Conservation (phyloP, 139 green algal genomes). For the Chlorella sp. region DNA sequence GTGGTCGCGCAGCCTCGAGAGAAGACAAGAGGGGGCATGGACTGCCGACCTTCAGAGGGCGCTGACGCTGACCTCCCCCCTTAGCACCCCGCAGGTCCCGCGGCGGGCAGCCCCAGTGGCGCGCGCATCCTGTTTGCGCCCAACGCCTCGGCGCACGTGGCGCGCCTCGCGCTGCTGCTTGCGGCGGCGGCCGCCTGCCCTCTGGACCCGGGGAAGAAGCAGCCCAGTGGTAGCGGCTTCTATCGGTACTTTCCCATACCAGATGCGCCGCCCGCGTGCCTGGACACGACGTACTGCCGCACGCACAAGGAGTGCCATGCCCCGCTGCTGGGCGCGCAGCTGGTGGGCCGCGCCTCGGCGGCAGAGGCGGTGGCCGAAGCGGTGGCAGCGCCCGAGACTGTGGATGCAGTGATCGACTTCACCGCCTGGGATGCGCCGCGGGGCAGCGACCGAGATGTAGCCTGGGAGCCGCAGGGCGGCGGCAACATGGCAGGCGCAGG, state of each 20-base stretch:
- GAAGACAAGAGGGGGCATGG: too few species aligned
- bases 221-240: constrained; percentile 46
- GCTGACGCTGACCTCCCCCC: too few species aligned
- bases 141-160: constrained; percentile 45
- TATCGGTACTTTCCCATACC: constrained; percentile 48
- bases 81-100: constrained; percentile 51
- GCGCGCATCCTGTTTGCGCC: constrained; percentile 49
- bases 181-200: constrained; percentile 63
- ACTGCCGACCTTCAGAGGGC: too few species aligned
- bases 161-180: constrained; percentile 33
- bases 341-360: constrained; percentile 9
- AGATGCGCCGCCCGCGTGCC: constrained; percentile 19
- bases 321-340: constrained; percentile 31
- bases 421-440: background rate
- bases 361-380: constrained; percentile 26
- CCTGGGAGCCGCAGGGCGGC: too few species aligned
- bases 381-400: constrained; percentile 12
- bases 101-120: constrained; percentile 2
- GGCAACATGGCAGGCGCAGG: too few species aligned
- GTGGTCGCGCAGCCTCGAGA: too few species aligned
- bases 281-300: constrained; percentile 46
- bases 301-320: constrained; percentile 52
- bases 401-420: constrained; percentile 59
- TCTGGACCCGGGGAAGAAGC: constrained; percentile 33
- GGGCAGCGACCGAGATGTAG: too few species aligned